These are phyloP conservation scores for Exophiala sideris DNA, from an alignment of 2,329 filamentous ascomycete genomes.

Conservation along the genomic window DNA sequence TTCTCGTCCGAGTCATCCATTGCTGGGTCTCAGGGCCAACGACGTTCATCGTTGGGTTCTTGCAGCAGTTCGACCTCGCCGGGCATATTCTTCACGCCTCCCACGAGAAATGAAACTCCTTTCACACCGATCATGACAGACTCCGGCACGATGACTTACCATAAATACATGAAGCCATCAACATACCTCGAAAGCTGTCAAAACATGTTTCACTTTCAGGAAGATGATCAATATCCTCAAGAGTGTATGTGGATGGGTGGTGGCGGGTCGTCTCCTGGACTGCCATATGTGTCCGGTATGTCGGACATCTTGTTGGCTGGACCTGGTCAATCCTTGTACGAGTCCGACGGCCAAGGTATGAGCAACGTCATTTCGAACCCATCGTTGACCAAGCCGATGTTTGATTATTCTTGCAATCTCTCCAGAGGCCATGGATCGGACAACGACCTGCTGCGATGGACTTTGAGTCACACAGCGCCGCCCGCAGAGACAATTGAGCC, in stretches of 20 bases:
- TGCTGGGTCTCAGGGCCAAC: constrained; percentile 9
- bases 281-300: constrained; percentile 6
- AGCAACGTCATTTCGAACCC: constrained; percentile 17
- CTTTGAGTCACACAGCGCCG: constrained; percentile 3
- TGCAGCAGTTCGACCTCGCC: constrained; percentile 21
- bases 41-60: constrained; percentile 18
- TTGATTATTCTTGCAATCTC: constrained; percentile 5
- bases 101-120: constrained; percentile 18
- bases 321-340: constrained; percentile 2
- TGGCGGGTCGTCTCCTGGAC: background rate
- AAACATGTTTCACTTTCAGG: constrained; percentile 11
- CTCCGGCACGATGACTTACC: constrained; percentile 4
- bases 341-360: background rate
- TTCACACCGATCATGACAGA: constrained; percentile 18
- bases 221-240: constrained; percentile 11
- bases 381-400: constrained; percentile 25
- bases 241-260: constrained; percentile 11
- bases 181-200: constrained; percentile 11
- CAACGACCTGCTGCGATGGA: constrained; percentile 16
- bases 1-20: constrained; percentile 20
- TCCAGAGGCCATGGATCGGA: constrained; percentile 3
- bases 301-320: constrained; percentile 7
- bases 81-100: constrained; percentile 21
- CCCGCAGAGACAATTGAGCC: constrained; percentile 27
- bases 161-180: constrained; percentile 16